A percentile compares a stretch with the other conserved stretches of the same genome.
These are phyloP conservation scores for Neurospora terricola DNA, from an alignment of 495 filamentous ascomycete genomes.

Conservation along the genomic window DNA sequence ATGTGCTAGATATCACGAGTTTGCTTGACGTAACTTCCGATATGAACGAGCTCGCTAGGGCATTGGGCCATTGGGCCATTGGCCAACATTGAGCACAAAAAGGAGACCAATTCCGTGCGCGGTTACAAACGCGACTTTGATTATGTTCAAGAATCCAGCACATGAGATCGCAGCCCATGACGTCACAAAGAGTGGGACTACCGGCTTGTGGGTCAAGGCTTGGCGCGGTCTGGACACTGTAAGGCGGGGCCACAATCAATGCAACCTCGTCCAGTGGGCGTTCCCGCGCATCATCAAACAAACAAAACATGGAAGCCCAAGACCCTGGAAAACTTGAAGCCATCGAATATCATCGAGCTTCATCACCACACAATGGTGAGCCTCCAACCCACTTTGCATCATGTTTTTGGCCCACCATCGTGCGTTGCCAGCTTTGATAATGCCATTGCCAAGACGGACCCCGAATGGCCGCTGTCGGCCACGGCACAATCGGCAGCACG, in stretches of 20 bases:
- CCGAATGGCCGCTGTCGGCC: background rate
- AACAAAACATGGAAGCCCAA: background rate
- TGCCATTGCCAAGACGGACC: background rate
- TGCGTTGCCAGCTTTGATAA: background rate
- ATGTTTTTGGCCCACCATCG: background rate
- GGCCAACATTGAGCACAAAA: background rate
- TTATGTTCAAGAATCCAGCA: background rate
- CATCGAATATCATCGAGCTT: background rate
- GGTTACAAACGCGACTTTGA: background rate
- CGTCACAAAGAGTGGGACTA: background rate
- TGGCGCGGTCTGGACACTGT: background rate
- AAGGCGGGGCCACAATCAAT: background rate
- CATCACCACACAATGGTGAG: background rate
- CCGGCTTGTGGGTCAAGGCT: background rate
- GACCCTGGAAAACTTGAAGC: background rate
- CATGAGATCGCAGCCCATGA: background rate
- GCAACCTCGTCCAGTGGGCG: background rate
- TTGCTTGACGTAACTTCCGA: background rate
- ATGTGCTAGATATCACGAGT: background rate
- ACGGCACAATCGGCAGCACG: background rate
- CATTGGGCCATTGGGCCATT: background rate
- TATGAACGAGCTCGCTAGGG: background rate
- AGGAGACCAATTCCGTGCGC: background rate
- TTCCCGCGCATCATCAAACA: background rate
- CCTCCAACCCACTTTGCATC: background rate